Base-by-base conservation (phyloP, 2,329 filamentous ascomycete species). In the Aspergillus novoparasiticus region DNA sequence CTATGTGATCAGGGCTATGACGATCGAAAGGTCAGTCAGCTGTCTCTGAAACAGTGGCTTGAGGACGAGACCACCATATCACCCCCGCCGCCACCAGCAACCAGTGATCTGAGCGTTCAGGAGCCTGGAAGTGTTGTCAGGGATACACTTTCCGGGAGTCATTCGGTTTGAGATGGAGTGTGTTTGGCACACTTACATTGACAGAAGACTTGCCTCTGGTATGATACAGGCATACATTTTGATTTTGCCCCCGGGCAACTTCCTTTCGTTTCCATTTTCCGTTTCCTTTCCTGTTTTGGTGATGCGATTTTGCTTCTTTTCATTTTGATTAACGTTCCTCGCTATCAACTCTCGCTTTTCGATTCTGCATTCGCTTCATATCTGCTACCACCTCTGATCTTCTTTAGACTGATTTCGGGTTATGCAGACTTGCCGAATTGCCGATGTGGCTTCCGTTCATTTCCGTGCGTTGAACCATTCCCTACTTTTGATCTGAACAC, bases 31-130 rank as follows among this genome's bases (percentile, higher is more conserved):
- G 70, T 75, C 56, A 70, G 71, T 32, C 62, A 66, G 23, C 51
- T 68, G 65, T 69, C 68, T 4, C 54, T 75, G 21, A 63, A 59
- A 21, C 23, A 66, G 6, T 75, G 73, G 72, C 71, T 67, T 34
- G 48, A 48, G 12, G 70, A 74, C 60, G 66, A 68, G 11, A 58
- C 64, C 28, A 56, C 50, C 8, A 30, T 12, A 26, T 39, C n/a
- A 12, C 39, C 57, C 8, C 36, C 26, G 3, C 58, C 46, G 14
- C 50, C 36, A 55, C 45, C 26, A 5, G 36, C 39, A 14, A 60
- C 36, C 21, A 63, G 51, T 16, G 51, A 50, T n/a, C 32, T 51
- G 48, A 32, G 26, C 28, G 19, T n/a, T n/a, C 48, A 32, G 48
- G 28, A 11, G 28, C 6, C 26, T n/a, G 28, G 9, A n/a, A 55